Conservation (phyloP, 1,139 yeast genomes). For the Hyphopichia burtonii region DNA sequence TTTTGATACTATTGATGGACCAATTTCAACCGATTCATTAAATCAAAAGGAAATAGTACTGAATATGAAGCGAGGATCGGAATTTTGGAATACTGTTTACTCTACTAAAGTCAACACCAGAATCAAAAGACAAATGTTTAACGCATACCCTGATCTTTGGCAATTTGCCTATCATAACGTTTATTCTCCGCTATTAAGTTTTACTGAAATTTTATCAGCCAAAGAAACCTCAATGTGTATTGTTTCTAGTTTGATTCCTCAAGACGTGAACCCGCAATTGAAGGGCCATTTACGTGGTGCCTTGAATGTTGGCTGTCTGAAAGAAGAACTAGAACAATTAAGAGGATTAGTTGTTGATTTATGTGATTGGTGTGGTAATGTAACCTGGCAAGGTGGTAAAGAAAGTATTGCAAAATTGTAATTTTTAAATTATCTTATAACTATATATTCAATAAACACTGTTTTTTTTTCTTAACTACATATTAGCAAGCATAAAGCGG, state of each 20-base stretch:
- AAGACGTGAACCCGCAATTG: conserved; percentile 91
- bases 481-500: too few relatives aligned
- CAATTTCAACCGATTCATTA: conserved; percentile 33
- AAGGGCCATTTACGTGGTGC: conserved; percentile 92
- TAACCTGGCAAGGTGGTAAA: conserved; percentile 52
- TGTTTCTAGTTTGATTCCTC: conserved; percentile 81
- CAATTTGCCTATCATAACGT: conserved; percentile 69
- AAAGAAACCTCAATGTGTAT: conserved; percentile 77
- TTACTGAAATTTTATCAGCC: conserved; percentile 58
- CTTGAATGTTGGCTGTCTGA: conserved; percentile 69
- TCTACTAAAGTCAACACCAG: conserved; percentile 66
- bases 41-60: conserved; percentile 25
- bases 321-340: conserved; percentile 59
- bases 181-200: conserved; percentile 76
- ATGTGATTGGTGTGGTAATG: conserved; percentile 72
- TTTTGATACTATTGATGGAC: conserved; percentile 45
- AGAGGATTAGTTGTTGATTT: conserved; percentile 64
- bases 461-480: too few relatives aligned
- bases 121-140: conserved; percentile 63
- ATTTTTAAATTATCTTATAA: too few relatives aligned
- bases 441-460: not conserved
- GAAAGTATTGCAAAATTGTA: conserved; percentile 58
- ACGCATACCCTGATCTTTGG: conserved; percentile 86
- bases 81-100: conserved; percentile 76
- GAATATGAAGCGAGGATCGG: conserved; percentile 50